phyloP scores from a whole-genome alignment of 805 yeast species.

The Yarrowia divulgata region DNA sequence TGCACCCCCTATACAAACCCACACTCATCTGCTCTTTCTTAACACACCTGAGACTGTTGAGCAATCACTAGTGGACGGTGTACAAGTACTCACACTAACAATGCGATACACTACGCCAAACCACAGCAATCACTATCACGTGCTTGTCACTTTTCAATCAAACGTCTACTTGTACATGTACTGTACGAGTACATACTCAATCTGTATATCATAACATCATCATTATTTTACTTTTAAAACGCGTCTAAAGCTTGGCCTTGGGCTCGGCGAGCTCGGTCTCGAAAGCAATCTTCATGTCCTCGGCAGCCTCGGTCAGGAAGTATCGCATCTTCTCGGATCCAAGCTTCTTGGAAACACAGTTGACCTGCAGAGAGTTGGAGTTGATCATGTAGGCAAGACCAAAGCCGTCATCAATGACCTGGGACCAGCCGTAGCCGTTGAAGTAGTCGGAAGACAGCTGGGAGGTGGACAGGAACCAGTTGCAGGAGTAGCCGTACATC shows the following conservation, averaged over 20 bases:
- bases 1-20: too few relatives aligned
- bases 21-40: too few relatives aligned
- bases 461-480: conserved; percentile 89
- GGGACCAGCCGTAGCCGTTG: conserved; percentile 95
- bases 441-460: conserved; percentile 85
- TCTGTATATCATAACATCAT: conserved; percentile 17
- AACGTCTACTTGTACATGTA: too few relatives aligned
- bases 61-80: too few relatives aligned
- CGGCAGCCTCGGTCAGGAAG: conserved; percentile 78
- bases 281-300: conserved; percentile 76
- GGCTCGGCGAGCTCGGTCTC: conserved; percentile 47
- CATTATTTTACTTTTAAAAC: conserved; percentile 4
- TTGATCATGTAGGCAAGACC: conserved; percentile 95
- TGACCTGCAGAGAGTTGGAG: conserved; percentile 82
- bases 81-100: too few relatives aligned
- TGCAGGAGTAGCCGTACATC: conserved; percentile 72
- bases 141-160: too few relatives aligned
- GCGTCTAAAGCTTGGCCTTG: conserved; percentile 50
- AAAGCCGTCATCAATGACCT: conserved; percentile 91
- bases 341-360: conserved; percentile 76
- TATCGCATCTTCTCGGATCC: conserved; percentile 59
- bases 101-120: too few relatives aligned
- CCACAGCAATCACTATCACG: too few relatives aligned
- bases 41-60: too few relatives aligned
- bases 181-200: too few relatives aligned